Percentiles rank a stretch among this genome's conserved stretches.
These are phyloP conservation scores for Aspergillus ochraceus DNA, from an alignment of 2,329 filamentous ascomycete genomes.

Conservation along the genomic window DNA sequence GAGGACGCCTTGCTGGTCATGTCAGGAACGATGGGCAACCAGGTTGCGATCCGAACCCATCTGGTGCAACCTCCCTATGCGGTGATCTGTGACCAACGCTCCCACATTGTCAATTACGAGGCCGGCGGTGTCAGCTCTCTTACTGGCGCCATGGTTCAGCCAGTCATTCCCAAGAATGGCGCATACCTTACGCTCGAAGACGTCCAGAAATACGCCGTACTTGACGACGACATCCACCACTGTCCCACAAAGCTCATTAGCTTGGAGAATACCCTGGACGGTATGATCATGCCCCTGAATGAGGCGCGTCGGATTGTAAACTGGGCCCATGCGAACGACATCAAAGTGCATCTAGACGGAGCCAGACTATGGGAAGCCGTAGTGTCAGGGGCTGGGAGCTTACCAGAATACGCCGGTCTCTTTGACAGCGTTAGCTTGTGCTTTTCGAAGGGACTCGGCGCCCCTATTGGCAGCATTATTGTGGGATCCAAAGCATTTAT, in stretches of 20 bases:
- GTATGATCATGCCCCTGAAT: conserved; percentile 72
- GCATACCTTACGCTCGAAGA: conserved; percentile 76
- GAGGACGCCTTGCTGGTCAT: conserved; percentile 77
- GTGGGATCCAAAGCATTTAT: conserved; percentile 61
- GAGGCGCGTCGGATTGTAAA: conserved; percentile 69
- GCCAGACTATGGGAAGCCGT: conserved; percentile 82
- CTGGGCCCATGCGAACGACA: conserved; percentile 65
- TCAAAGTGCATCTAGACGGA: conserved; percentile 76
- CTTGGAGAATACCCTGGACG: conserved; percentile 82
- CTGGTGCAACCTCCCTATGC: conserved; percentile 76
- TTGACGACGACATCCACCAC: conserved; percentile 68
- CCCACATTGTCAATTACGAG: conserved; percentile 71
- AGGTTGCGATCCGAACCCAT: conserved; percentile 76
- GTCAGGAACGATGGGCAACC: conserved; percentile 93
- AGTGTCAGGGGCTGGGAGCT: conserved; percentile 64
- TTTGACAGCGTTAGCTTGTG: conserved; percentile 77
- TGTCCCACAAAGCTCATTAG: conserved; percentile 80
- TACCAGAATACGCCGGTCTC: conserved; percentile 66
- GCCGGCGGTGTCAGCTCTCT: conserved; percentile 68
- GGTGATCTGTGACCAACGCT: conserved; percentile 74
- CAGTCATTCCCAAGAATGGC: conserved; percentile 69
- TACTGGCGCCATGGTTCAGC: conserved; percentile 68
- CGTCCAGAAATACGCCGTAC: conserved; percentile 62
- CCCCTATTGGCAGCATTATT: conserved; percentile 75
- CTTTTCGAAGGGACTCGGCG: conserved; percentile 80